Percentiles rank a stretch among this genome's conserved stretches.
Evolutionary conservation across 768 basidiomycete genomes (phyloP).

Genomic region (Xanthoconium purpureum): DNA sequence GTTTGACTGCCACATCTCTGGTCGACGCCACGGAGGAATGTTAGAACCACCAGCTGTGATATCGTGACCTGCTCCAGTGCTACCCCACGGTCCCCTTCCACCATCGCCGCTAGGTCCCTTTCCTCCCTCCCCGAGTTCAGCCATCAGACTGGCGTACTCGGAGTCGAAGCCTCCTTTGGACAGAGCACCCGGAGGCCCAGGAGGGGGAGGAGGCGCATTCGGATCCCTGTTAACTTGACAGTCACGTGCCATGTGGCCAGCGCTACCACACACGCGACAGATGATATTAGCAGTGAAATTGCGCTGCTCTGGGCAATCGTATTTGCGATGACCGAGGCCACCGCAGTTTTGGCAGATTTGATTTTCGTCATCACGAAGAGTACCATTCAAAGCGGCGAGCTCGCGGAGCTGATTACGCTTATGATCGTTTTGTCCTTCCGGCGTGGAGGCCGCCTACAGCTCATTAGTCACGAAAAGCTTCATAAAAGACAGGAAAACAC

Average conservation of each 20-base stretch:
- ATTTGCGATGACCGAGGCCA: constrained; percentile 93
- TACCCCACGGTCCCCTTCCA: constrained; percentile 57
- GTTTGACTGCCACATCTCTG: constrained; percentile 77
- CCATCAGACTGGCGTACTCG: constrained; percentile 96
- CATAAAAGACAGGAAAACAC: constrained; percentile 29
- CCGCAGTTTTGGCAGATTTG: constrained; percentile 98
- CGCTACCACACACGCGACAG: constrained; percentile 96
- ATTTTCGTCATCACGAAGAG: constrained; percentile 98
- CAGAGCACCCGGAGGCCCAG: constrained; percentile 34
- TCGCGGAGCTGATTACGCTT: constrained; percentile 98
- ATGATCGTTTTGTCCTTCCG: constrained; percentile 99
- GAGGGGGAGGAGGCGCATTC: constrained; percentile 58
- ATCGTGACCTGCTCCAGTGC: constrained; percentile 59
- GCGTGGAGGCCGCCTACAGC: constrained; percentile 90
- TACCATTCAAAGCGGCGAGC: constrained; percentile 95
- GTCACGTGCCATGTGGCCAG: constrained; percentile 98
- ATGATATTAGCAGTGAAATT: constrained; percentile 99
- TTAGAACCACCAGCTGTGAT: constrained; percentile 65
- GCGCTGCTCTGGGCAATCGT: constrained; percentile 97
- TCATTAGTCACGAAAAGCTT: not conserved
- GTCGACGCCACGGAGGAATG: constrained; percentile 88
- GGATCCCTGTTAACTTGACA: constrained; percentile 93
- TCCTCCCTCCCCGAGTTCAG: constrained; percentile 88
- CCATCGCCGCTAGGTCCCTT: constrained; percentile 54
- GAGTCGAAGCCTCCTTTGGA: constrained; percentile 88